Conservation (phyloP, 768 basidiomycete species). For the Hericium rajendrae region DNA sequence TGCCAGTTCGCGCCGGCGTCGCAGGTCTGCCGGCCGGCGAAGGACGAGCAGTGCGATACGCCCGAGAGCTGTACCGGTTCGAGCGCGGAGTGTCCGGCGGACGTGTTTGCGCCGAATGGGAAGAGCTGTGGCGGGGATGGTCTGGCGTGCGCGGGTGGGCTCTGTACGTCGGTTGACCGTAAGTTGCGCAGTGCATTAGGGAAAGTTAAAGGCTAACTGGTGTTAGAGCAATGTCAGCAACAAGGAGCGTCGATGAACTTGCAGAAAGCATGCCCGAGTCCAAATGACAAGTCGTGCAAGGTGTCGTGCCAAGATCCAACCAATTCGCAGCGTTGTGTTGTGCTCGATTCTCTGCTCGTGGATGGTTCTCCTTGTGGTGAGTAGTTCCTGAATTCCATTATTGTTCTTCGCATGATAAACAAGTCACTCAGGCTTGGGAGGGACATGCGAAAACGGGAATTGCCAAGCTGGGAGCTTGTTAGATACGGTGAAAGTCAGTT, state of each 20-base stretch:
- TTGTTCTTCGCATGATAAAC: slow-evolving; percentile 8
- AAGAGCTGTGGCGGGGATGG: slow-evolving; percentile 54
- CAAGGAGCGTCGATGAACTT: slow-evolving; percentile 68
- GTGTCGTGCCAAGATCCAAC: slow-evolving; percentile 74
- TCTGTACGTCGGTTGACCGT: slow-evolving; percentile 68
- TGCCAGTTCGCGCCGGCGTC: slow-evolving; percentile 63
- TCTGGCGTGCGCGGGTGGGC: slow-evolving; percentile 67
- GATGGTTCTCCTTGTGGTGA: slow-evolving; percentile 80
- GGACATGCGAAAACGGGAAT: slow-evolving; percentile 49
- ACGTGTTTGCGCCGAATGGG: slow-evolving; percentile 54
- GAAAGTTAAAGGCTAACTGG: neutral
- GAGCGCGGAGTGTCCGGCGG: slow-evolving; percentile 61
- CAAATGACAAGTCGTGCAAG: slow-evolving; percentile 57
- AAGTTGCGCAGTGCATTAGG: slow-evolving; percentile 20
- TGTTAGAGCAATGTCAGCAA: slow-evolving; percentile 61
- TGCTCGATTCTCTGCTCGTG: slow-evolving; percentile 59
- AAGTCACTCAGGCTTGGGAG: slow-evolving; percentile 50
- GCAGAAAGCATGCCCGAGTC: slow-evolving; percentile 53
- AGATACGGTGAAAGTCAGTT: slow-evolving; percentile 48
- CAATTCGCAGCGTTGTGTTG: slow-evolving; percentile 48
- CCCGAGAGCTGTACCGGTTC: slow-evolving; percentile 70
- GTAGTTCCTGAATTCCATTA: slow-evolving; percentile 17
- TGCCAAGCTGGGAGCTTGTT: slow-evolving; percentile 54
- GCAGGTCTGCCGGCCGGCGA: slow-evolving; percentile 62
- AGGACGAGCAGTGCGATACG: slow-evolving; percentile 59